These are phyloP conservation scores for Paramecium primaurelia DNA, from an alignment of 73 alveolate genomes.

Conservation along the genomic window DNA sequence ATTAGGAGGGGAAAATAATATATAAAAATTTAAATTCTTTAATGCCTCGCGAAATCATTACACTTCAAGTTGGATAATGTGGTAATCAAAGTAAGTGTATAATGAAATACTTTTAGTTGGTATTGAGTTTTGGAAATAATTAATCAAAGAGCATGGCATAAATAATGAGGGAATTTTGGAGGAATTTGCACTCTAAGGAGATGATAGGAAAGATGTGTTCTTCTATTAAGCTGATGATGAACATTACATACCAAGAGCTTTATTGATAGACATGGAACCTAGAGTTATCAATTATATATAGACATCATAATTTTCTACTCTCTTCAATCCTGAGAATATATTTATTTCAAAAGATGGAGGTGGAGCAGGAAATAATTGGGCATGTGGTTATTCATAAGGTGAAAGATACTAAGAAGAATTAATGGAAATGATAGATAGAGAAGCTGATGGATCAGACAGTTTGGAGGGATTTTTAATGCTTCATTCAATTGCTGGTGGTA, in stretches of 20 bases:
- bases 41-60: constrained; percentile 99
- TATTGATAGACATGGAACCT: constrained; percentile 98
- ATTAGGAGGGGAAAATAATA: background rate
- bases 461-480: constrained; percentile 90
- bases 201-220: constrained; percentile 98
- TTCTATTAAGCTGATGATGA: constrained; percentile 99
- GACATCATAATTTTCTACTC: constrained; percentile 77
- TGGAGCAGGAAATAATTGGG: constrained; percentile 99
- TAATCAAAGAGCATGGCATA: constrained; percentile 98
- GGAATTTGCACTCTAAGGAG: constrained; percentile 92
- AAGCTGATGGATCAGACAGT: constrained; percentile 99
- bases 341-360: constrained; percentile 96
- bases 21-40: background rate
- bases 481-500: constrained; percentile 98
- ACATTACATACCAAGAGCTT: constrained; percentile 98
- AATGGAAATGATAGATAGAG: constrained; percentile 98
- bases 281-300: constrained; percentile 88
- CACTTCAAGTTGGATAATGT: constrained; percentile 99
- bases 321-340: constrained; percentile 97
- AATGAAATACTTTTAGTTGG: constrained; percentile 77
- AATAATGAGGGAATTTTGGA: constrained; percentile 94
- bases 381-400: constrained; percentile 94
- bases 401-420: constrained; percentile 95
- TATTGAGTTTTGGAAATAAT: constrained; percentile 98
- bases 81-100: constrained; percentile 94